Conservation (phyloP, 2,329 filamentous ascomycete genomes). For the Gliomastix tumulicola region DNA sequence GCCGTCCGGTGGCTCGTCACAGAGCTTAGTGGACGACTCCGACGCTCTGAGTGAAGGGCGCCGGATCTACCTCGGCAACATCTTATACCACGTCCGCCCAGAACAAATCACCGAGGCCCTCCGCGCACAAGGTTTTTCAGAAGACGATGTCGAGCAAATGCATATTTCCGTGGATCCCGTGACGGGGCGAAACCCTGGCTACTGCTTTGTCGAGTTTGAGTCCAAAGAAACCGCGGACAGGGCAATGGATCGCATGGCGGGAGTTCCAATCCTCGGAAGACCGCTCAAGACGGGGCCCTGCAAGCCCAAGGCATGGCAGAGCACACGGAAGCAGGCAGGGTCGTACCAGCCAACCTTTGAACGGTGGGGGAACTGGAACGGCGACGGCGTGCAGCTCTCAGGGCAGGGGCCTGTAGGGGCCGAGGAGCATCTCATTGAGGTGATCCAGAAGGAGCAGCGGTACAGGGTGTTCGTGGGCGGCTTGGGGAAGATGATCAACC, state of each 20-base stretch:
- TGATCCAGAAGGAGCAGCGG: conserved; percentile 17
- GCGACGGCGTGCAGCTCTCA: conserved; percentile 3
- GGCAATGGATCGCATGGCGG: conserved; percentile 3
- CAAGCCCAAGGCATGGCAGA: conserved; percentile 38
- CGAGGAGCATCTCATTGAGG: conserved; percentile 21
- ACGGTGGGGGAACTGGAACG: conserved; percentile 38
- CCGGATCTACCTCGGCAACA: conserved; percentile 30
- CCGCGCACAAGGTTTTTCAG: conserved; percentile 24
- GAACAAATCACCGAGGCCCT: conserved; percentile 56
- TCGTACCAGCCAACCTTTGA: conserved; percentile 18
- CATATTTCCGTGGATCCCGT: conserved; percentile 54
- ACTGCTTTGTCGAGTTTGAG: conserved; percentile 50
- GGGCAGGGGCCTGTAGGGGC: conserved; percentile 16
- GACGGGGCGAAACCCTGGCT: conserved; percentile 62
- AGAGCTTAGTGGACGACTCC: not conserved
- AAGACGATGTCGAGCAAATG: conserved; percentile 4
- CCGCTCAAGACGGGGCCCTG: conserved; percentile 59
- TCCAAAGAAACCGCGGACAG: conserved; percentile 3
- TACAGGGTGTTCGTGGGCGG: conserved; percentile 44
- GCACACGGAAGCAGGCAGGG: not conserved
- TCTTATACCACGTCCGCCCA: conserved; percentile 44
- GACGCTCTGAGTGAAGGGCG: conserved; percentile 3
- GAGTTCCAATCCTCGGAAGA: conserved; percentile 45
- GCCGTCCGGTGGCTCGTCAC: too few species aligned
- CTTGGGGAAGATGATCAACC: conserved; percentile 38